These are phyloP conservation scores for Haemoproteus tartakovskyi DNA, from an alignment of 169 alveolate genomes.

Conservation along the genomic window DNA sequence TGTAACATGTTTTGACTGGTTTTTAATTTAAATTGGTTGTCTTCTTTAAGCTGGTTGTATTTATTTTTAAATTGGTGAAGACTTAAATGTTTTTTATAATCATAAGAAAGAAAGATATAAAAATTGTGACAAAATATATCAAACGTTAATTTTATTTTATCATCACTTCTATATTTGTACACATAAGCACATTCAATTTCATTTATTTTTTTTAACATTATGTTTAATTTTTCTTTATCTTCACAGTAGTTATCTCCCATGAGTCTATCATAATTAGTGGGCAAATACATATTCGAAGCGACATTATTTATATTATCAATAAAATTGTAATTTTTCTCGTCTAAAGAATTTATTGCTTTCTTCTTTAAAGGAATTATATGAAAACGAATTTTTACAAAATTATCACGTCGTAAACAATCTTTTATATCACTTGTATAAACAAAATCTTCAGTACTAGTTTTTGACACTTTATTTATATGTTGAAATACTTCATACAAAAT, in stretches of 20 bases:
- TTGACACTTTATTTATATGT: slow-evolving; percentile 6
- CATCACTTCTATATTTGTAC: slow-evolving; percentile 51
- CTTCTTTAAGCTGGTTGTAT: neutral
- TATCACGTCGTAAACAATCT: slow-evolving; percentile 34
- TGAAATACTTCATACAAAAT: slow-evolving; percentile 39
- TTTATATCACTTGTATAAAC: slow-evolving; percentile 54
- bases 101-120: slow-evolving; percentile 38
- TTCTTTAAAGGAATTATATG: slow-evolving; percentile 45
- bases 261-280: slow-evolving; percentile 35
- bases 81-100: slow-evolving; percentile 32
- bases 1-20: slow-evolving; percentile 32
- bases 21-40: slow-evolving; percentile 5
- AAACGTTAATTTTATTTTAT: slow-evolving; percentile 53
- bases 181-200: slow-evolving; percentile 64
- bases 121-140: slow-evolving; percentile 51
- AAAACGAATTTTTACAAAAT: slow-evolving; percentile 42
- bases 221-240: slow-evolving; percentile 42
- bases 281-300: slow-evolving; percentile 23
- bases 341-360: slow-evolving; percentile 15
- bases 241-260: slow-evolving; percentile 5
- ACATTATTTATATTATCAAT: slow-evolving; percentile 37
- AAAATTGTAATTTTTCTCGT: slow-evolving; percentile 10
- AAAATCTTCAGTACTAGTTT: slow-evolving; percentile 3
- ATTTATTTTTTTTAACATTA: slow-evolving; percentile 23
- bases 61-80: slow-evolving; percentile 25